Evolutionary conservation across 1,284 basidiomycete species (phyloP), one percentile per base, ranked within the genome.

Genomic region (Marasmius sp.): DNA sequence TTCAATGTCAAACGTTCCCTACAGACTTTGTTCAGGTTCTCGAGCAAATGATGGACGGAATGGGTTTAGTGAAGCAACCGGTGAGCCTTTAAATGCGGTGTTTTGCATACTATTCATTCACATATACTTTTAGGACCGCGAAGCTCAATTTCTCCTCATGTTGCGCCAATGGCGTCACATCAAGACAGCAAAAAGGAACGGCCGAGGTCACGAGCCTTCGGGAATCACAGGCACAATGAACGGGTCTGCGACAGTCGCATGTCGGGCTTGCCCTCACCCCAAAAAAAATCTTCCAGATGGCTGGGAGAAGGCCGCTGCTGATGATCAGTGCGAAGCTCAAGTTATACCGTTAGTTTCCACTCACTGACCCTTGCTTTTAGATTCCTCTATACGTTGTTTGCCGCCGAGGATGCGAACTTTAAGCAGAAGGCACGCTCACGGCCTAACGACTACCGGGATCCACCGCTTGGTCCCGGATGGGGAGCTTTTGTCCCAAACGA

Each of bases 281-380:
- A 53, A 33, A 1, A 48, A 57, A 1, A 61, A 61, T 48, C 33
- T 61, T 4, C 63, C 61, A 5, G 22, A 20, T 11, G 63, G 37
- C 22, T 64, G 62, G 62, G 22, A 58, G 16, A 20, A 55, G 34
- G 58, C 51, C 63, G 34, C 63, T 70, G 20, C 67, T 66, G 3
- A 43, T 57, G 36, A 64, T 69, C 56, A 68, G 71, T 57, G 61
- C n/a, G n/a, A n/a, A n/a, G n/a, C n/a, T n/a, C n/a, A n/a, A 59
- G 14, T 60, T 16, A 1, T 33, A 18, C 18, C n/a, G n/a, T 18
- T 33, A 2, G 27, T 55, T 11, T 6, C 33, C 22, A 8, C 18
- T 22, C 11, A 12, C 27, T 34, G 6, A 16, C n/a, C n/a, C n/a
- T 14, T 38, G 14, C 12, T 37, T 39, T 5, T 50, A 68, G 66